phyloP scores from a whole-genome alignment of 2,329 filamentous ascomycete species.

The Penicillium sp. region DNA sequence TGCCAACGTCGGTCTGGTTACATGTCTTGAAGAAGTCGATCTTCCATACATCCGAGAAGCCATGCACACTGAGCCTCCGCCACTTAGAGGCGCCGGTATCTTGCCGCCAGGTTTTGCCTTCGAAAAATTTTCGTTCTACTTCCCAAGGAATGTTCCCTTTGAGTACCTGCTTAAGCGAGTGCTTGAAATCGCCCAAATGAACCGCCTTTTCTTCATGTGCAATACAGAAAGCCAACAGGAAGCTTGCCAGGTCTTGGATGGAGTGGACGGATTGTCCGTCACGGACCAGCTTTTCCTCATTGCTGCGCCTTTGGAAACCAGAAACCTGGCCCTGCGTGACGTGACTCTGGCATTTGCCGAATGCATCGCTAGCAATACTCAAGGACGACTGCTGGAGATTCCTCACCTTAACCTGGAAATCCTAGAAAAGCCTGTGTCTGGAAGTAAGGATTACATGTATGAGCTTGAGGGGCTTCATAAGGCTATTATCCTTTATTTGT shows the following conservation, averaged over 20 bases:
- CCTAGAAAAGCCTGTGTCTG: slow-evolving; percentile 59
- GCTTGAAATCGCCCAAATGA: slow-evolving; percentile 65
- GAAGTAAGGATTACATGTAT: slow-evolving; percentile 59
- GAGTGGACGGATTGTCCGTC: slow-evolving; percentile 65
- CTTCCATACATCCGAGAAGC: slow-evolving; percentile 61
- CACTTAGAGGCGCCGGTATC: slow-evolving; percentile 71
- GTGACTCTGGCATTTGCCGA: slow-evolving; percentile 66
- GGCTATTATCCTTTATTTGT: slow-evolving; percentile 80
- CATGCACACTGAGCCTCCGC: slow-evolving; percentile 63
- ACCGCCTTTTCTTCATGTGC: slow-evolving; percentile 70
- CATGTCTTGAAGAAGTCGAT: slow-evolving; percentile 72
- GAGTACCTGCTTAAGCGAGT: slow-evolving; percentile 78
- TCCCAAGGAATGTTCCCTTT: slow-evolving; percentile 77
- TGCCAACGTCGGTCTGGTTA: slow-evolving; percentile 67
- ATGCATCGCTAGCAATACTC: slow-evolving; percentile 66
- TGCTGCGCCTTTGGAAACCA: slow-evolving; percentile 65
- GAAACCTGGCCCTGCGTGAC: slow-evolving; percentile 41
- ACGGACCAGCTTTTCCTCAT: slow-evolving; percentile 75
- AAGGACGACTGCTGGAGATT: slow-evolving; percentile 71
- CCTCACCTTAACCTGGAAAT: slow-evolving; percentile 68
- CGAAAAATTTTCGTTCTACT: slow-evolving; percentile 76
- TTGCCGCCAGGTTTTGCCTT: slow-evolving; percentile 70
- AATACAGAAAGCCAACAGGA: slow-evolving; percentile 61
- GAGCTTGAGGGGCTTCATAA: slow-evolving; percentile 78
- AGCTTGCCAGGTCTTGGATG: slow-evolving; percentile 74